Evolutionary conservation across 2,329 filamentous ascomycete species (phyloP), one percentile per base, ranked within the genome.

Genomic region (Penicillium sp.): DNA sequence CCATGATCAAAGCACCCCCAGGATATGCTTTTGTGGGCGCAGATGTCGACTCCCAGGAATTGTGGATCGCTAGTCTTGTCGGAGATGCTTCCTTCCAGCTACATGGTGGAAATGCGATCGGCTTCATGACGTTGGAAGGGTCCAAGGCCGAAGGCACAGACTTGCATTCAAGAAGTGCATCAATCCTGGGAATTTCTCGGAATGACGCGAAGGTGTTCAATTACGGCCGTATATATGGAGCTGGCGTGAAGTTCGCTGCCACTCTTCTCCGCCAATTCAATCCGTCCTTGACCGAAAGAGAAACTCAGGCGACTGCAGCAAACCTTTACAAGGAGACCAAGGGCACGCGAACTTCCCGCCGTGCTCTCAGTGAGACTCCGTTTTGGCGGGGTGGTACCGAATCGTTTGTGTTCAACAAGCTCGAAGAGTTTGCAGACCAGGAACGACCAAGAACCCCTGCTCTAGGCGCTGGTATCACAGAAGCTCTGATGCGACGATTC

Each of bases 151-250:
- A 90, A 2, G 93, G 93, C 3, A 99, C 93, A 0, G 93, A 99
- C 71, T 76, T 97, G 49, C 93, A 99, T 73, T 97, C 92, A 6
- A 89, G 93, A 26, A 99, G 94, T 23, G 95, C 94, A 1, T 81
- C 83, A 5, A 99, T 99, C 51, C 74, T 99, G 2, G 93, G 92
- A 6, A 99, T 99, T 55, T 95, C 91, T 2, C 84, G 94, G 55
- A 97, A 97, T 65, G 86, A 97, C 65, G 94, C 94, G 52, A 99
- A 99, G 69, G 85, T 99, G 1, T 99, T 99, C 80, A 99, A 99
- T 70, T 99, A 99, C 64, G 95, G 95, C 7, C 90, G 95, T 33
- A 99, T 99, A 42, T 99, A 99, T 66, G 95, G 94, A n/a, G 95
- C 94, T 4, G 95, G 94, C 0, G 77, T 97, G 44, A 96, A 91